A percentile compares a stretch with the other conserved stretches of the same genome.
These are phyloP conservation scores for Metarhizium sp. DNA, from an alignment of 2,329 filamentous ascomycete species.

Conservation along the genomic window DNA sequence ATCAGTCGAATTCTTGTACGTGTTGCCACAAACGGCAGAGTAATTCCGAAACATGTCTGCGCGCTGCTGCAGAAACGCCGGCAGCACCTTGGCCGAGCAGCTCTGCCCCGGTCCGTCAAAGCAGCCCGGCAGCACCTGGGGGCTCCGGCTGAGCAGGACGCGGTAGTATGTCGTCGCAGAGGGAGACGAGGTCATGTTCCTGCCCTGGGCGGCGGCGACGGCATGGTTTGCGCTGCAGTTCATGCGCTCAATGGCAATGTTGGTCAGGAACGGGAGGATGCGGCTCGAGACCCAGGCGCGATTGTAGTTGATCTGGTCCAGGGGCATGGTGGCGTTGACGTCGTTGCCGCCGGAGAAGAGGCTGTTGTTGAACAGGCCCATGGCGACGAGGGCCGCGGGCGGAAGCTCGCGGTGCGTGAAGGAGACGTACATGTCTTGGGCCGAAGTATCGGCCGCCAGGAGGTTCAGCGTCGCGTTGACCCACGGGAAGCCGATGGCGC, in stretches of 20 bases:
- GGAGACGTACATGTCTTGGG: constrained; percentile 54
- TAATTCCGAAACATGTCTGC: constrained; percentile 29
- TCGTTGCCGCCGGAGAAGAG: constrained; percentile 37
- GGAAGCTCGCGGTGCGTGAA: constrained; percentile 63
- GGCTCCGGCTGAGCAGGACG: no score
- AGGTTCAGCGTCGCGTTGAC: constrained; percentile 49
- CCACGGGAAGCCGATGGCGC: constrained; percentile 56
- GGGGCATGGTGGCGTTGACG: constrained; percentile 56
- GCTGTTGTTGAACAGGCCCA: constrained; percentile 63
- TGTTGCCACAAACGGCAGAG: constrained; percentile 27
- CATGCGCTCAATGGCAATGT: constrained; percentile 57
- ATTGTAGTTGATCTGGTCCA: constrained; percentile 50
- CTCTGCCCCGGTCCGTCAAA: no score
- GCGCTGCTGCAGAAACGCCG: constrained; percentile 27
- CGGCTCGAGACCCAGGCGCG: constrained; percentile 55
- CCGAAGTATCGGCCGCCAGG: constrained; percentile 28
- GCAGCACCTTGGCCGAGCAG: constrained; percentile 15
- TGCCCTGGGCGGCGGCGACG: no score
- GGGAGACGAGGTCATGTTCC: no score
- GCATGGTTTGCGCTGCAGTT: constrained; percentile 32
- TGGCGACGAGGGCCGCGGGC: constrained; percentile 55
- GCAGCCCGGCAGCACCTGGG: no score
- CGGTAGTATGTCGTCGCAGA: no score
- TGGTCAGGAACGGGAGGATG: constrained; percentile 55
- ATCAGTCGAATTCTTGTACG: constrained; percentile 19